Conservation (phyloP, 495 filamentous ascomycete genomes). For the Geopyxis carbonaria region DNA sequence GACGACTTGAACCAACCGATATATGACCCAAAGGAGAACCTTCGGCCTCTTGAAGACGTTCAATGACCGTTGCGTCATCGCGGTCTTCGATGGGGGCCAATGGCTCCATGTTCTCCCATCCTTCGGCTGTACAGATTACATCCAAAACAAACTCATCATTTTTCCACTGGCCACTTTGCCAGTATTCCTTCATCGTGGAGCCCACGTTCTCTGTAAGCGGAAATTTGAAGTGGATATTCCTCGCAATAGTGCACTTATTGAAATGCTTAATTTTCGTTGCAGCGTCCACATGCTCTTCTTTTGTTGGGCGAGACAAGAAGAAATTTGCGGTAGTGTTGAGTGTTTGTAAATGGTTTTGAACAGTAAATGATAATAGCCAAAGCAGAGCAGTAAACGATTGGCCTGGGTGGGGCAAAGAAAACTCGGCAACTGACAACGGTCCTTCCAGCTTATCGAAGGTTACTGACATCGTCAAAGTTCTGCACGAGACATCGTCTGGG, state of each 20-base stretch:
- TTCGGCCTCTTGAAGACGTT: neutral
- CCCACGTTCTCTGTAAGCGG: slow-evolving; percentile 9
- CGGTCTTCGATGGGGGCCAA: neutral
- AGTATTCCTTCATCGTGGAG: slow-evolving; percentile 12
- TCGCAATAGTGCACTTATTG: slow-evolving; percentile 10
- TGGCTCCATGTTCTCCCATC: neutral
- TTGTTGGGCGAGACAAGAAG: slow-evolving; percentile 8
- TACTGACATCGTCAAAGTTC: slow-evolving; percentile 11
- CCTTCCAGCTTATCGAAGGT: slow-evolving; percentile 16
- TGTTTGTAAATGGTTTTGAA: slow-evolving; percentile 15
- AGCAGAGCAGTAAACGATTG: slow-evolving; percentile 13
- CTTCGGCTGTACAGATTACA: slow-evolving; percentile 14
- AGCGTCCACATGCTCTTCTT: slow-evolving; percentile 6
- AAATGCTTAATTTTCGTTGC: slow-evolving; percentile 13
- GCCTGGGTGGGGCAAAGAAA: slow-evolving; percentile 19
- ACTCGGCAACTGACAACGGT: slow-evolving; percentile 10
- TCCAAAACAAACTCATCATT: slow-evolving; percentile 15
- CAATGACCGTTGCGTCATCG: neutral
- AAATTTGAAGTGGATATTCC: slow-evolving; percentile 14
- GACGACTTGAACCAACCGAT: slow-evolving; percentile 8
- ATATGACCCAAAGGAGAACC: slow-evolving; percentile 9
- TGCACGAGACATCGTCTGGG: neutral
- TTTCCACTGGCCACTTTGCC: slow-evolving; percentile 18
- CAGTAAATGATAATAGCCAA: slow-evolving; percentile 10
- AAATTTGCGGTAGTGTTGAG: slow-evolving; percentile 16